Base-by-base conservation (phyloP, 2,329 filamentous ascomycete genomes). In the Nannizziopsis arthrosporioides region DNA sequence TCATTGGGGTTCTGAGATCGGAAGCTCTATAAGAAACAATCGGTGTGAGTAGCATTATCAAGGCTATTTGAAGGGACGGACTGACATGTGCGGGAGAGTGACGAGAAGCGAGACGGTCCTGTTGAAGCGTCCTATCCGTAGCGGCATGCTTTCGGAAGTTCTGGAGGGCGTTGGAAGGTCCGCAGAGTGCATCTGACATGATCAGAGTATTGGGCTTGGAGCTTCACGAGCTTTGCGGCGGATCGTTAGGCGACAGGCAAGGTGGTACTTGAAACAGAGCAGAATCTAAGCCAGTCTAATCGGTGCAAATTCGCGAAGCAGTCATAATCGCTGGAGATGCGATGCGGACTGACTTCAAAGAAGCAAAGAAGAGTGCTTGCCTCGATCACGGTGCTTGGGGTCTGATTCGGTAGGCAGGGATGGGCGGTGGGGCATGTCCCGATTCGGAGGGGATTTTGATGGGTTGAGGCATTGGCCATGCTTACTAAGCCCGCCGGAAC, bases 141-240 rank as follows among this genome's bases (percentile, higher is more conserved):
- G 81, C 73, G 9, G 77, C 70, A 63, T 87, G 83, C 57, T 82
- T 80, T 58, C 82, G 76, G 61, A 88, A 78, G 59, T 76, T 81
- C 64, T 86, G 84, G 45, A 85, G 75, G 53, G 82, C 75, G 65
- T 84, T 87, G 10, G 84, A 84, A 14, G 84, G 82, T 51, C 84
- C 83, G 62, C 84, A 89, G 48, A 85, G 69, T 56, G 76, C 73
- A 59, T 84, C 80, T 45, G 77, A 72, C 81, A 84, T 84, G 57
- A 55, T 69, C 59, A 44, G n/a, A 37, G 49, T n/a, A 42, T 30
- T 3, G 17, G 27, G 8, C 27, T 12, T 40, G 14, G 3, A n/a
- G 11, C 14, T 31, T 32, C 37, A 17, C 39, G 41, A 48, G 7
- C 18, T 11, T 18, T 19, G n/a, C 19, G 19, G 27, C 12, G 27